Base-by-base conservation (phyloP, 768 basidiomycete genomes). In the Chalciporus pseudorubinellus region DNA sequence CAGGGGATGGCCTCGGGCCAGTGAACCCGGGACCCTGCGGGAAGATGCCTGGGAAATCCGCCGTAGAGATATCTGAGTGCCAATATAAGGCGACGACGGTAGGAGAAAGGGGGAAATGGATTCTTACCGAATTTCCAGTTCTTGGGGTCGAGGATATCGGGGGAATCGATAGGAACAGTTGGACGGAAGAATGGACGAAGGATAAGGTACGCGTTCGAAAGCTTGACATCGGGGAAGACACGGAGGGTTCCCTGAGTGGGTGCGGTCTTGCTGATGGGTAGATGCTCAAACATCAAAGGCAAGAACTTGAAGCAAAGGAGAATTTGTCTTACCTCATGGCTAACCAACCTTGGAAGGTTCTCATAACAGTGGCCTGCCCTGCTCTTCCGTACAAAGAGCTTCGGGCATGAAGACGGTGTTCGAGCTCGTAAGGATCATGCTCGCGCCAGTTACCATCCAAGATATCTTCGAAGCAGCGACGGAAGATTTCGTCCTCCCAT, bases 311-410 rank as follows among this genome's bases (percentile, higher is more conserved):
- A n/a, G n/a, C n/a, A n/a, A n/a, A n/a, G n/a, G n/a, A n/a, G n/a
- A n/a, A n/a, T n/a, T n/a, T n/a, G n/a, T n/a, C 60, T 5, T 40
- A 85, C 83, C 81, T 84, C 74, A 86, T 73, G 1, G 85, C 76
- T 11, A 87, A 65, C 88, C 87, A 90, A n/a, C 87, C 87, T 59
- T 89, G 88, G 72, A 84, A 90, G 3, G 83, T 81, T 46, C 80
- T 71, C 61, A 83, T 80, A 7, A 81, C 72, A 49, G 65, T 79
- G 20, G 77, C 74, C 66, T 80, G 82, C 50, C 72, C 75, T 5
- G 77, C 74, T 13, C 77, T 73, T 36, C 81, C 76, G 66, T 89
- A 87, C 50, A 89, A 59, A n/a, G 85, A 85, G 44, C 72, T 82
- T 31, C 77, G 70, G 1, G 86, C 88, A 50, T 80, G 65, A 24